Conservation (phyloP, 208 protist genomes). For the Borovskyia barvae region DNA sequence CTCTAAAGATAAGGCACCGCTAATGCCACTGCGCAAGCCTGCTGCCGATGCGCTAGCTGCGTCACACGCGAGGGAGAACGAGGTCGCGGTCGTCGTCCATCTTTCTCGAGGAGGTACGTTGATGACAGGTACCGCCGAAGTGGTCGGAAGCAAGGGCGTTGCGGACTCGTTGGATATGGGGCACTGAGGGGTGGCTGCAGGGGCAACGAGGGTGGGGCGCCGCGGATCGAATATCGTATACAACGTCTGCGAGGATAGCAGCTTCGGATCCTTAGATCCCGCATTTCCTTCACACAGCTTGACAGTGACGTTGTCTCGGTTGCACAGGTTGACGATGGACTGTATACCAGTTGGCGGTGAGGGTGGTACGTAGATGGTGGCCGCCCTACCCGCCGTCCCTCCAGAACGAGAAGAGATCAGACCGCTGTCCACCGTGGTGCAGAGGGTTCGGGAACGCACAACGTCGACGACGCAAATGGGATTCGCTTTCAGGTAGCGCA, state of each 20-base stretch:
- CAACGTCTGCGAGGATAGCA: conserved; percentile 13
- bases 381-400: conserved; percentile 3
- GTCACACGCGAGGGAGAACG: no score
- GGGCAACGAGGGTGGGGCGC: conserved; percentile 8
- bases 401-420: no score
- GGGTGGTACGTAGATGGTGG: conserved; percentile 16
- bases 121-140: background rate
- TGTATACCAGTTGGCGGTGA: background rate
- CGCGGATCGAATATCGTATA: conserved; percentile 16
- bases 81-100: no score
- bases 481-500: conserved; percentile 7
- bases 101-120: background rate
- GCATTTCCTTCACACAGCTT: background rate
- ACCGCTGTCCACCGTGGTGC: conserved; percentile 5
- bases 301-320: background rate
- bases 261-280: background rate
- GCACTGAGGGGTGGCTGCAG: background rate
- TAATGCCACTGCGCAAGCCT: no score
- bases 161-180: background rate
- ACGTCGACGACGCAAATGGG: conserved; percentile 7
- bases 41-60: no score
- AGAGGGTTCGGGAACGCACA: conserved; percentile 11
- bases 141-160: background rate
- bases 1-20: no score
- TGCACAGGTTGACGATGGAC: conserved; percentile 1